Evolutionary conservation across 345 rosid species (phyloP).

Genomic region (Reutealis trisperma): DNA sequence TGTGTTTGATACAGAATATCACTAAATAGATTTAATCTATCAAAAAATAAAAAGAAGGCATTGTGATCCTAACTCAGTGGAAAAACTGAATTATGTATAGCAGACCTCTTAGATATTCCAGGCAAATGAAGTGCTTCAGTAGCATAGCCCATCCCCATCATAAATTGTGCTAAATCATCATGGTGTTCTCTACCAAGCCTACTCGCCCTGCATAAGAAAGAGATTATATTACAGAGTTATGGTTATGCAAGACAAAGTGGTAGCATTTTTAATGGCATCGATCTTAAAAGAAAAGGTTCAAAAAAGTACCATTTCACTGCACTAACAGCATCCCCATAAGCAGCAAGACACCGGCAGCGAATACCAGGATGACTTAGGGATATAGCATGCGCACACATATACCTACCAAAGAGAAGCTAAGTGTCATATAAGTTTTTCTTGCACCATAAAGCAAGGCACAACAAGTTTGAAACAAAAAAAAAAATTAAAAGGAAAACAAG

Average conservation of each 20-base stretch:
- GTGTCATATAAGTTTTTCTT: constrained; percentile 1
- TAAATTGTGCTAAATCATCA: constrained; percentile 95
- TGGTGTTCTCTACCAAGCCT: constrained; percentile 99
- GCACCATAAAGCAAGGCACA: background rate
- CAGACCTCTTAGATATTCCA: constrained; percentile 96
- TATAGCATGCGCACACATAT: constrained; percentile 96
- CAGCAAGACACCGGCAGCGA: constrained; percentile 97
- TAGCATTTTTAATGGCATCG: background rate
- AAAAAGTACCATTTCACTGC: constrained; percentile 86
- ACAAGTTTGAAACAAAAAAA: background rate
- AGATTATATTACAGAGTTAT: constrained; percentile 19
- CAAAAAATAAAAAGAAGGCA: background rate
- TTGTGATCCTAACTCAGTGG: background rate
- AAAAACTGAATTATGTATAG: background rate
- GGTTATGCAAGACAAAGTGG: constrained; percentile 10
- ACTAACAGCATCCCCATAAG: constrained; percentile 97
- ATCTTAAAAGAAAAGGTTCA: background rate
- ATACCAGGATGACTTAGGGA: constrained; percentile 97
- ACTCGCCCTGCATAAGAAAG: constrained; percentile 76
- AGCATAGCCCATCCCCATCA: constrained; percentile 99
- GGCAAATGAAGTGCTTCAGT: constrained; percentile 99
- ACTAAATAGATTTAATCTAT: too few relatives aligned
- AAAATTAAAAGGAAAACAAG: background rate
- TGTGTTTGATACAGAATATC: background rate
- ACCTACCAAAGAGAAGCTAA: constrained; percentile 47